A percentile compares a stretch with the other conserved stretches of the same genome.
phyloP scores from a whole-genome alignment of 176 grass and related monocot genomes.

The Pontederia paniculata region DNA sequence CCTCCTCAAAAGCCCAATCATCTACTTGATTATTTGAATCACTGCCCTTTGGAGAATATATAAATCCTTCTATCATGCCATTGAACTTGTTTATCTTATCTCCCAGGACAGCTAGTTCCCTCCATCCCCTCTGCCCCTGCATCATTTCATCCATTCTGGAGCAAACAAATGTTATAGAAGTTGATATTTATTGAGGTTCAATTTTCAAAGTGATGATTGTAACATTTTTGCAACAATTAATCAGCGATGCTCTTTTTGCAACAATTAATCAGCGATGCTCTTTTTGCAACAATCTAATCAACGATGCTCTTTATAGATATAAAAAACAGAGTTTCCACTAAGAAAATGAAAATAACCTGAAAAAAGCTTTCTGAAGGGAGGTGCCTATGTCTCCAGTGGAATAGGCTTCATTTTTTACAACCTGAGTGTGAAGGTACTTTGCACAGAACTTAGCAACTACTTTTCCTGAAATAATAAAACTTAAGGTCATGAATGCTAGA shows the following conservation, averaged over 20 bases:
- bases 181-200: too few relatives aligned
- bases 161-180: neutral
- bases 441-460: constrained; percentile 95
- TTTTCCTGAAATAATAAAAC: constrained; percentile 47
- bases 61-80: constrained; percentile 97
- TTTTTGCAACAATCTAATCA: too few relatives aligned
- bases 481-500: neutral
- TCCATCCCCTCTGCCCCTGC: constrained; percentile 92
- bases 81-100: constrained; percentile 92
- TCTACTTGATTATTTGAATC: constrained; percentile 38
- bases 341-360: constrained; percentile 39
- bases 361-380: constrained; percentile 61
- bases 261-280: too few relatives aligned
- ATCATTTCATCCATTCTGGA: constrained; percentile 79
- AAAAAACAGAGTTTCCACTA: neutral
- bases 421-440: constrained; percentile 71
- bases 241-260: too few relatives aligned
- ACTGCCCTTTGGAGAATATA: constrained; percentile 71
- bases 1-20: constrained; percentile 49
- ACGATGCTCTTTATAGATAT: too few relatives aligned
- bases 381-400: constrained; percentile 54
- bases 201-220: too few relatives aligned
- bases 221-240: too few relatives aligned
- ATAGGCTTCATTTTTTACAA: constrained; percentile 64
- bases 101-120: constrained; percentile 73